These are phyloP conservation scores for Argentina anserina DNA, from an alignment of 306 rosid species.

Conservation along the genomic window DNA sequence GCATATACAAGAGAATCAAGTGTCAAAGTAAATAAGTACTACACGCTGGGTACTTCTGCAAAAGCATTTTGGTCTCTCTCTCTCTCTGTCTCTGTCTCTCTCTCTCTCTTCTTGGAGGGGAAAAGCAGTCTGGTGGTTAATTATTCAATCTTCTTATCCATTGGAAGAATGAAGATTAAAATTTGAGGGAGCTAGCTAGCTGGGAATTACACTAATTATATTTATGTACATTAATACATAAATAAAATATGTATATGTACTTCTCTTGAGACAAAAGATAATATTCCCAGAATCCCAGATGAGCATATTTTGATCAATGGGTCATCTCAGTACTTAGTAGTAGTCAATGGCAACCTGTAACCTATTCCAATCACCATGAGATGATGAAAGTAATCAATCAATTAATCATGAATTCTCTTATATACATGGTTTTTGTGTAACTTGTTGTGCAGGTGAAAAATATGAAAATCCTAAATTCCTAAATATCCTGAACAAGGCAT, in stretches of 20 bases:
- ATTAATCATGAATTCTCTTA: background rate
- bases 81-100: too few relatives aligned
- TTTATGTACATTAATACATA: slow-evolving; percentile 3
- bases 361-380: slow-evolving; percentile 29
- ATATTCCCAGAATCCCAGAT: slow-evolving; percentile 76
- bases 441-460: slow-evolving; percentile 6
- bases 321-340: slow-evolving; percentile 29
- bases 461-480: slow-evolving; percentile 2
- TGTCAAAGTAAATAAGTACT: background rate
- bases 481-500: slow-evolving; percentile 4
- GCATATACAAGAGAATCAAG: slow-evolving; percentile 28
- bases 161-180: background rate
- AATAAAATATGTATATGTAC: slow-evolving; percentile 4
- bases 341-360: slow-evolving; percentile 31
- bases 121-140: background rate
- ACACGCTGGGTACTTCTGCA: slow-evolving; percentile 24
- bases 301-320: slow-evolving; percentile 55
- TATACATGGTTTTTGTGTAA: background rate
- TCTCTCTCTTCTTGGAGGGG: background rate
- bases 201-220: slow-evolving; percentile 8
- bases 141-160: background rate
- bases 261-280: slow-evolving; percentile 28
- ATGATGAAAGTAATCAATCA: slow-evolving; percentile 11
- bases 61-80: slow-evolving; percentile 35
- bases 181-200: slow-evolving; percentile 2